Base-by-base conservation (phyloP, 2,329 filamentous ascomycete species). In the Scedosporium apiospermum region DNA sequence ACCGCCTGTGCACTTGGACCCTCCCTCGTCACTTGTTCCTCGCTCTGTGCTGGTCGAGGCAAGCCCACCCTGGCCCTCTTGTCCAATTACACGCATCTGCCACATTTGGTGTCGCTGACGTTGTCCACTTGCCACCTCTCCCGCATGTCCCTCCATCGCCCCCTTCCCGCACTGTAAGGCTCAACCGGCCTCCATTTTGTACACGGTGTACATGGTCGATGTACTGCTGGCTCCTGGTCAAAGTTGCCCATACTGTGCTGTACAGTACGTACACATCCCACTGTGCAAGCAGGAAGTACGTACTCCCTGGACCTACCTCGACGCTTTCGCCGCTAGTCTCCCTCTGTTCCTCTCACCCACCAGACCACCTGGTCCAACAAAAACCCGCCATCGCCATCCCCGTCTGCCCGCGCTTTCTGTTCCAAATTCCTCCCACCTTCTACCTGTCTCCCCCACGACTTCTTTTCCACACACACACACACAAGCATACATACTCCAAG, bases 331-430 rank as follows among this genome's bases (percentile, higher is more conserved):
- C 51, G 51, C 51, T 55, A 55, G 51, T 55, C 51, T 55, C 21
- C 44, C 51, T 55, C 51, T 55, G n/a, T 12, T 53, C 21, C 49
- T 53, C 49, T 21, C 21, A 18, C 18, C 51, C 51, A 18, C 18
- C 51, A 55, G 51, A 49, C 23, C 23, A 27, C 46, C 46, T 55
- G 53, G 59, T 61, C 61, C 61, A 62, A 62, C 61, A 62, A 62
- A 62, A 62, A 57, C 61, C 61, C 51, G 38, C 61, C 61, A 38
- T 58, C 61, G 51, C 61, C 61, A 62, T 57, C 51, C 60, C 60
- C 64, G 60, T 55, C 46, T 55, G 59, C 59, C 61, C 51, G 61
- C 61, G 57, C 58, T 58, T 61, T 53, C 44, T 58, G 41, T 58
- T 30, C 49, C 60, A 61, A 59, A 62, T 57, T 49, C 38, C 55